These are phyloP conservation scores for Boechera stricta DNA, from an alignment of 345 rosid genomes.

Conservation along the genomic window DNA sequence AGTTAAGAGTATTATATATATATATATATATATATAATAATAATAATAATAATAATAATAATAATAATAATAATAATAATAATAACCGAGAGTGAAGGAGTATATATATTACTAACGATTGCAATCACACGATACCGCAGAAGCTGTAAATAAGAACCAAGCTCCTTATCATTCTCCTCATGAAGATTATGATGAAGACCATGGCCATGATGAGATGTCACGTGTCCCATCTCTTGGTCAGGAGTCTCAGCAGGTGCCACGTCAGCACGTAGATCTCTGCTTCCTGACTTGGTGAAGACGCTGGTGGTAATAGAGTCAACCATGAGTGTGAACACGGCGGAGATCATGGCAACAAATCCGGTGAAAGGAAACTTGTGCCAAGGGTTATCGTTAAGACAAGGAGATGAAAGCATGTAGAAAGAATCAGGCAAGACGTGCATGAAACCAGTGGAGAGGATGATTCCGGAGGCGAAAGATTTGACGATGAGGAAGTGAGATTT, in stretches of 20 bases:
- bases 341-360: slow-evolving; percentile 57
- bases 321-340: slow-evolving; percentile 56
- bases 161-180: slow-evolving; percentile 22
- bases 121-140: slow-evolving; percentile 58
- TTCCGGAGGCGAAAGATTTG: slow-evolving; percentile 65
- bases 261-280: not conserved
- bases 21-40: not conserved
- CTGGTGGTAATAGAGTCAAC: slow-evolving; percentile 55
- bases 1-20: not conserved
- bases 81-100: not conserved
- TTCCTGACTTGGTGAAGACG: slow-evolving; percentile 39
- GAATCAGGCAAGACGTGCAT: slow-evolving; percentile 64
- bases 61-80: too few relatives aligned
- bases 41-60: too few relatives aligned
- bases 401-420: slow-evolving; percentile 51
- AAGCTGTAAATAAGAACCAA: slow-evolving; percentile 41
- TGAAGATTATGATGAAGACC: slow-evolving; percentile 22
- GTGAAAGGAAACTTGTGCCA: slow-evolving; percentile 61
- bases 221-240: slow-evolving; percentile 43
- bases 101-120: slow-evolving; percentile 40
- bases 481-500: slow-evolving; percentile 52
- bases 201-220: slow-evolving; percentile 31
- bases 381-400: slow-evolving; percentile 51
- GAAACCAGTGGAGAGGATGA: slow-evolving; percentile 59
- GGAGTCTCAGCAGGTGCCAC: slow-evolving; percentile 20